Evolutionary conservation across 768 basidiomycete species (phyloP).

Genomic region (Auricularia sp.): DNA sequence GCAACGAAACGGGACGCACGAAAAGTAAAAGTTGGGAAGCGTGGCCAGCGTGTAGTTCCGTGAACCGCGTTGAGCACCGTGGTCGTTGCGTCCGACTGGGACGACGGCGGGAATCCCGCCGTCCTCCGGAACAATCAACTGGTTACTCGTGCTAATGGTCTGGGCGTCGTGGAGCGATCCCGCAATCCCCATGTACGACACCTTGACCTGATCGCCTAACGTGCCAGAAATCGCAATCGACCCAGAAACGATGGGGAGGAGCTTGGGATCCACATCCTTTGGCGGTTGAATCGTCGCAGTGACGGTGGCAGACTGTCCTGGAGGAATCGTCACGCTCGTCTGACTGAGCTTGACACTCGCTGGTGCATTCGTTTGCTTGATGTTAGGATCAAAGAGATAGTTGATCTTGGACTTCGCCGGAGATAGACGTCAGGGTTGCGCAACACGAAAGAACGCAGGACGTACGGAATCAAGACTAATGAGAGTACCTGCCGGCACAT

Average conservation of each 20-base stretch:
- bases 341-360: not conserved
- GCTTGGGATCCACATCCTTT: not conserved
- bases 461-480: not conserved
- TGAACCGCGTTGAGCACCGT: not conserved
- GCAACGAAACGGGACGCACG: too few species aligned
- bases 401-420: not conserved
- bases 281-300: slow-evolving; percentile 1
- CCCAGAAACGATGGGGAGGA: slow-evolving; percentile 4
- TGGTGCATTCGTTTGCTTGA: not conserved
- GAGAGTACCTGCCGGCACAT: not conserved
- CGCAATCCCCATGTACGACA: slow-evolving; percentile 2
- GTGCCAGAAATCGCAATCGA: not conserved
- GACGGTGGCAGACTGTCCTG: not conserved
- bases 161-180: not conserved
- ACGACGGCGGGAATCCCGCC: slow-evolving; percentile 16
- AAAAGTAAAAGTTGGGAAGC: too few species aligned
- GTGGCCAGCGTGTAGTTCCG: not conserved
- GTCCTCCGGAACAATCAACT: not conserved
- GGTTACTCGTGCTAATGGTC: not conserved
- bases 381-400: not conserved
- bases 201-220: slow-evolving; percentile 2
- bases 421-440: not conserved
- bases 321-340: not conserved
- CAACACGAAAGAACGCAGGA: not conserved
- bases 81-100: slow-evolving; percentile 26